Evolutionary conservation across 129 eudicot species (phyloP).

Genomic region (Tagetes patula): DNA sequence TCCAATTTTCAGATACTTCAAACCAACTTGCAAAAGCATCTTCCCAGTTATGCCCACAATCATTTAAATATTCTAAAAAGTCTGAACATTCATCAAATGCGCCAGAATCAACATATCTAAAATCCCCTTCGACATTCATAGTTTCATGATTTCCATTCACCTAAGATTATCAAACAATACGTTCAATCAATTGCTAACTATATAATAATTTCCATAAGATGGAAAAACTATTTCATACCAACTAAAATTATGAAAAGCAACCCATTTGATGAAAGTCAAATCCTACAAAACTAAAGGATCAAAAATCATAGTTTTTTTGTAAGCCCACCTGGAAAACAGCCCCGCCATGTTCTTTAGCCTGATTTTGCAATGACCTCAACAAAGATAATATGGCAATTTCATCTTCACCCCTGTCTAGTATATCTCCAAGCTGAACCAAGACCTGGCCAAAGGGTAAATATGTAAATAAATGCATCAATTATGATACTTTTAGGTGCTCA

Average conservation of each 20-base stretch:
- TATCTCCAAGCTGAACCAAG: constrained; percentile 93
- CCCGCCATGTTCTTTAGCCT: constrained; percentile 90
- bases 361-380: constrained; percentile 77
- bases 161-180: constrained; percentile 37
- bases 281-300: not conserved
- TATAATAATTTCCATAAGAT: constrained; percentile 15
- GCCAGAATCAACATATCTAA: constrained; percentile 83
- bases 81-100: constrained; percentile 86
- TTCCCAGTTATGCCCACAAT: constrained; percentile 76
- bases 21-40: constrained; percentile 86
- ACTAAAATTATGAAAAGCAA: constrained; percentile 6
- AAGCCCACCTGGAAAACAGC: constrained; percentile 84
- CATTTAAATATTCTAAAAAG: constrained; percentile 77
- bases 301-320: not conserved
- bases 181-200: not conserved
- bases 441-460: constrained; percentile 49
- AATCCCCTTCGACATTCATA: constrained; percentile 96
- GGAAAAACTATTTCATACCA: not conserved
- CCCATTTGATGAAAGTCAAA: constrained; percentile 15
- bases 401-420: constrained; percentile 96
- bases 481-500: not conserved
- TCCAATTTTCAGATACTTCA: constrained; percentile 59
- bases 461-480: constrained; percentile 1
- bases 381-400: constrained; percentile 94
- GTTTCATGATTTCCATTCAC: constrained; percentile 97